Evolutionary conservation across 2,329 filamentous ascomycete species (phyloP), one percentile per base, ranked within the genome.

Genomic region (Claviceps sp.): DNA sequence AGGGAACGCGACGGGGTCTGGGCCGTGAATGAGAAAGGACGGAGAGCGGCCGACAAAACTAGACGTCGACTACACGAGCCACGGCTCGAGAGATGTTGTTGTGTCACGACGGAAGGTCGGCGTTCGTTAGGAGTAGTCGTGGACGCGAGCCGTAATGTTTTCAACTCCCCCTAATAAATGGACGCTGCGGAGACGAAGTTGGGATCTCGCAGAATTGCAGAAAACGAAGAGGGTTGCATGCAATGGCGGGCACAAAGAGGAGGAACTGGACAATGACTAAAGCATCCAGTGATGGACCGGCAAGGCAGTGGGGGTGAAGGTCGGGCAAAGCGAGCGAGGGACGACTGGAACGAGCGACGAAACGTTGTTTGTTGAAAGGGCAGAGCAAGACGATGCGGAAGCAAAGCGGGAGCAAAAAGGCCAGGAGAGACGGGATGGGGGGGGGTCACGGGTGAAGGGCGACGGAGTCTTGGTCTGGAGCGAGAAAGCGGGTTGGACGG

Each of bases 351-450:
- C 66, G 66, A 68, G 63, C 57, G 62, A 58, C 65, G 34, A 53
- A 49, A 50, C 50, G 54, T 67, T 67, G 68, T 68, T 48, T 6
- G 64, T 67, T 67, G 65, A 66, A 69, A 66, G 66, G 61, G 61
- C 61, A 17, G 17, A 11, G 57, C 58, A 52, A 56, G 59, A 57
- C 59, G 57, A 54, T 54, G 57, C 50, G 53, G 52, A 54, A 61
- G 57, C 53, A 37, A 48, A 43, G 39, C 37, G 44, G 9, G 9
- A 34, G 9, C 9, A 11, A 39, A 50, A 43, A 44, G 37, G 38
- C 40, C 45, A 23, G 43, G 37, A 29, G 50, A 34, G 49, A 34
- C 46, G 34, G 45, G 47, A 51, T 20, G 36, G 29, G 44, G 23
- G 44, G 23, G 22, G 17, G 43, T 22, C 14, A 16, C 16, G 16